These are phyloP conservation scores for Jacaranda mimosifolia DNA, from an alignment of 257 asterid species.

Conservation along the genomic window DNA sequence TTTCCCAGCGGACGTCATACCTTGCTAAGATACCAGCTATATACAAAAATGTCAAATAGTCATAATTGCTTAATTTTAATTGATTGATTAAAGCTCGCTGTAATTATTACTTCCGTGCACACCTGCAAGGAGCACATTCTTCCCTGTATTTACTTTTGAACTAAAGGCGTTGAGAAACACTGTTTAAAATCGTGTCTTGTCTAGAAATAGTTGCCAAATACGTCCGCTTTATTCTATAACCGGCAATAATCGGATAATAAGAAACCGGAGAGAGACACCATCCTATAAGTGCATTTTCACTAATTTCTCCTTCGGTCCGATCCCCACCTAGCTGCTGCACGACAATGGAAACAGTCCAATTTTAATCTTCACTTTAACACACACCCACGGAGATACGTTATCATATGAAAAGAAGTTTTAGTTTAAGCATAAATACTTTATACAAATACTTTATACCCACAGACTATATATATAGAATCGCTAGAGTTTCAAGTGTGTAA, in stretches of 20 bases:
- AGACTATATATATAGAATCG: neutral
- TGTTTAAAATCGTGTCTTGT: no score
- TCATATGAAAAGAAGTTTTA: neutral
- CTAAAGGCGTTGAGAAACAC: no score
- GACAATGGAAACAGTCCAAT: conserved; percentile 14
- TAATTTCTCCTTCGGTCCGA: neutral
- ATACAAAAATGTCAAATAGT: no score
- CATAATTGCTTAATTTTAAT: no score
- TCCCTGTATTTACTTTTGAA: no score
- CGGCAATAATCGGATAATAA: conserved; percentile 5
- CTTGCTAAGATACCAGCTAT: no score
- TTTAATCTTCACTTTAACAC: conserved; percentile 3
- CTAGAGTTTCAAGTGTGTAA: neutral
- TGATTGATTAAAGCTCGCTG: no score
- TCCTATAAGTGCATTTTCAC: neutral
- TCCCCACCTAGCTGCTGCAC: neutral
- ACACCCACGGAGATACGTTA: neutral
- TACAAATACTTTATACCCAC: no score
- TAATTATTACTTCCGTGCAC: no score
- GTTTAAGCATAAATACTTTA: neutral
- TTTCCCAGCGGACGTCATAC: no score
- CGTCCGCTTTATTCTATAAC: neutral
- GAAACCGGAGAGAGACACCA: conserved; percentile 7
- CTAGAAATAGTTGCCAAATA: no score
- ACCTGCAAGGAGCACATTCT: no score